Evolutionary conservation across 2,329 filamentous ascomycete genomes (phyloP).

Genomic region (Ascochyta pisi): DNA sequence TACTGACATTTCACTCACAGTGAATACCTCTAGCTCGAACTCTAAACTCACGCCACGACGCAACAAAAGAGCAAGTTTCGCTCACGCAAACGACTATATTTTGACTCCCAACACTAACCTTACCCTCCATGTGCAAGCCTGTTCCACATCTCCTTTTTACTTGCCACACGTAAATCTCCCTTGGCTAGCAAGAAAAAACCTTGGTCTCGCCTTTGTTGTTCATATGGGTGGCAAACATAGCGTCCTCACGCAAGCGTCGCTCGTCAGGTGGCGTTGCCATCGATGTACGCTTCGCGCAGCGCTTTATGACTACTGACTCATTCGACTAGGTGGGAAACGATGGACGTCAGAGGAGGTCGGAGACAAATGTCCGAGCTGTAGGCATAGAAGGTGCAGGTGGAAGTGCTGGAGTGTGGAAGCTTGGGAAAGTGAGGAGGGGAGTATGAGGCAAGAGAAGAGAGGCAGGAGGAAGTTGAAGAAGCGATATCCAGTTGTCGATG

Average conservation of each 20-base stretch:
- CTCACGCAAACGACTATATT: too few species aligned
- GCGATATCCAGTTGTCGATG: neutral
- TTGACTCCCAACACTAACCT: too few species aligned
- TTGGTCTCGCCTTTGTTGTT: too few species aligned
- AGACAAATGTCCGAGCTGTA: slow-evolving; percentile 2
- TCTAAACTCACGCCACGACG: too few species aligned
- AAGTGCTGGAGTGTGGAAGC: neutral
- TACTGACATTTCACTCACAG: too few species aligned
- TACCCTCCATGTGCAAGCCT: too few species aligned
- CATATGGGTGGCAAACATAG: neutral
- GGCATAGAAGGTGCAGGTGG: neutral
- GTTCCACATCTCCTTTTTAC: too few species aligned
- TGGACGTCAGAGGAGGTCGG: slow-evolving; percentile 2
- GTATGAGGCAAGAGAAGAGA: neutral
- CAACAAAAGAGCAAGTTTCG: too few species aligned
- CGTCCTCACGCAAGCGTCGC: neutral
- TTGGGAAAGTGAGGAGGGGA: neutral
- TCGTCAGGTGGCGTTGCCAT: slow-evolving; percentile 2
- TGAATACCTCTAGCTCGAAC: too few species aligned
- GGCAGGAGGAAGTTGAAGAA: neutral
- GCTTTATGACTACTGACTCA: neutral
- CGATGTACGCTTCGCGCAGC: neutral
- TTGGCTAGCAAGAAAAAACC: too few species aligned
- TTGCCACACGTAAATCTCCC: too few species aligned
- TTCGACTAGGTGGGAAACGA: neutral